A percentile compares a stretch with the other conserved stretches of the same genome.
Evolutionary conservation across 331 rosid species (phyloP).

Genomic region (Telfairia occidentalis): DNA sequence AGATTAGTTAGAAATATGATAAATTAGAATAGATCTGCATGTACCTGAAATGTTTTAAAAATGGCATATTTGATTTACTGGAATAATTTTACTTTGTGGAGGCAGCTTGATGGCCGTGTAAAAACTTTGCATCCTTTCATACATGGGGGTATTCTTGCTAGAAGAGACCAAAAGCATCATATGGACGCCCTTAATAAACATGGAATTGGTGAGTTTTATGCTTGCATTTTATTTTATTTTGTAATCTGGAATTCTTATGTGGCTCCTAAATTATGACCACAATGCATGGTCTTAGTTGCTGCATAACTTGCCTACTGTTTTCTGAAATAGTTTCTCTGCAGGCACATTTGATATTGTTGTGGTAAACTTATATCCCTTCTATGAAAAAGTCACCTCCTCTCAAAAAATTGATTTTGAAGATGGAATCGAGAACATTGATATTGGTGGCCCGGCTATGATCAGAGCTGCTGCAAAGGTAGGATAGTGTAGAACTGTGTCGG

Average conservation of each 20-base stretch:
- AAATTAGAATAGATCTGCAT: background rate
- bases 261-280: background rate
- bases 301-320: background rate
- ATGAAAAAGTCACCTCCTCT: slow-evolving; percentile 64
- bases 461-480: slow-evolving; percentile 94
- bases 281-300: background rate
- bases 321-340: slow-evolving; percentile 17
- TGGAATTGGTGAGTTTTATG: slow-evolving; percentile 59
- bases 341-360: slow-evolving; percentile 90
- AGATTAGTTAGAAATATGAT: background rate
- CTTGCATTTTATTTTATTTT: background rate
- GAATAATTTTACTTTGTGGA: slow-evolving; percentile 3
- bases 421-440: slow-evolving; percentile 92
- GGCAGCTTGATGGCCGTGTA: slow-evolving; percentile 87
- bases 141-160: slow-evolving; percentile 93
- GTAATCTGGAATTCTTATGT: background rate
- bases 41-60: background rate
- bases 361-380: slow-evolving; percentile 88
- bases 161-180: slow-evolving; percentile 80
- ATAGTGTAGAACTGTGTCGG: background rate
- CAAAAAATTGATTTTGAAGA: slow-evolving; percentile 65
- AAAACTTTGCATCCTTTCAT: slow-evolving; percentile 83
- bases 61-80: background rate
- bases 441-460: slow-evolving; percentile 95
- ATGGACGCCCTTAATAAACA: slow-evolving; percentile 66